phyloP scores from a whole-genome alignment of 805 yeast genomes.

The Wickerhamiella siamensis region DNA sequence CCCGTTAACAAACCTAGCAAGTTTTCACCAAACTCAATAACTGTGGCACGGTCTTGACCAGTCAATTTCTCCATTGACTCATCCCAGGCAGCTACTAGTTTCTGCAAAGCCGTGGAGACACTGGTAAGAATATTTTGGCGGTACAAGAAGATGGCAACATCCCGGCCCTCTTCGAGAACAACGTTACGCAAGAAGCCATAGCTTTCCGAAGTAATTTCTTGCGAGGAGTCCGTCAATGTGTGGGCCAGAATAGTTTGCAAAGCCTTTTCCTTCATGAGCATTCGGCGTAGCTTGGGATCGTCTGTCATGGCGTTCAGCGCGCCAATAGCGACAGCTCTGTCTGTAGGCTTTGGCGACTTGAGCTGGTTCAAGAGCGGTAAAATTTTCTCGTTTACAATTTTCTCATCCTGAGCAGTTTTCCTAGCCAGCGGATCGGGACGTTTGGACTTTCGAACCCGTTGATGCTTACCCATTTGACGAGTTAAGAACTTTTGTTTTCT shows the following conservation, averaged over 20 bases:
- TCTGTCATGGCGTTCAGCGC: slow-evolving; percentile 61
- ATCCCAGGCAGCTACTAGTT: slow-evolving; percentile 23
- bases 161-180: slow-evolving; percentile 78
- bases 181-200: slow-evolving; percentile 70
- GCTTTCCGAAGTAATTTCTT: slow-evolving; percentile 67
- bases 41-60: slow-evolving; percentile 8
- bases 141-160: slow-evolving; percentile 59
- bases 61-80: slow-evolving; percentile 24
- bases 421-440: slow-evolving; percentile 8
- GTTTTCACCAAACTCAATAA: slow-evolving; percentile 61
- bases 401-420: slow-evolving; percentile 31
- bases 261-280: slow-evolving; percentile 57
- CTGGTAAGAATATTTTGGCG: slow-evolving; percentile 62
- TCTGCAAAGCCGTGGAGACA: slow-evolving; percentile 37
- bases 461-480: slow-evolving; percentile 1
- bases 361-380: slow-evolving; percentile 56
- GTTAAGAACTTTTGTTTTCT: background rate
- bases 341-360: slow-evolving; percentile 48
- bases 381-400: slow-evolving; percentile 39
- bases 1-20: slow-evolving; percentile 53
- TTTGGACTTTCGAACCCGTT: background rate
- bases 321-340: slow-evolving; percentile 61
- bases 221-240: slow-evolving; percentile 48
- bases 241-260: slow-evolving; percentile 50
- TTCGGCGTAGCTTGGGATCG: slow-evolving; percentile 45